Evolutionary conservation across 345 rosid species (phyloP).

Genomic region (Dipteronia dyeriana): DNA sequence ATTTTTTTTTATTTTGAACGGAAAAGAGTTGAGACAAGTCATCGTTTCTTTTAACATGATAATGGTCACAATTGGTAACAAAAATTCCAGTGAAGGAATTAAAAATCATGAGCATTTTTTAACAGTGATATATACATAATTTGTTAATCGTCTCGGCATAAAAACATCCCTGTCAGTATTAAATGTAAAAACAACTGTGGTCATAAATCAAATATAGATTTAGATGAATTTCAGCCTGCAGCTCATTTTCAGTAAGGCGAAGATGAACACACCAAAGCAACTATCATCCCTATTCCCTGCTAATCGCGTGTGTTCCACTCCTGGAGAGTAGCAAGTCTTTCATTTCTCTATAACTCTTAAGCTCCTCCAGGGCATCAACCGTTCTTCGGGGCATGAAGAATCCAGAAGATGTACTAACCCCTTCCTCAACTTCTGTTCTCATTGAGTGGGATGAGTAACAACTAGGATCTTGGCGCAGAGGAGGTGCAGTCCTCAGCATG

Average conservation of each 20-base stretch:
- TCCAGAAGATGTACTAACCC: slow-evolving; percentile 60
- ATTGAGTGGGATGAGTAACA: slow-evolving; percentile 54
- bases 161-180: not conserved
- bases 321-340: slow-evolving; percentile 76
- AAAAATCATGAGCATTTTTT: not conserved
- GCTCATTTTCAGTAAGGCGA: not conserved
- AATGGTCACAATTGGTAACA: not conserved
- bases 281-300: slow-evolving; percentile 34
- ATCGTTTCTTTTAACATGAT: not conserved
- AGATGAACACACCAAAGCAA: not conserved
- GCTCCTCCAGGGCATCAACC: slow-evolving; percentile 83
- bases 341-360: slow-evolving; percentile 73
- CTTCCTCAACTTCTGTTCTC: slow-evolving; percentile 51
- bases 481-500: slow-evolving; percentile 78
- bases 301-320: slow-evolving; percentile 56
- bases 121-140: slow-evolving; percentile 11
- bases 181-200: not conserved
- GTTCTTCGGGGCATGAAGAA: slow-evolving; percentile 68
- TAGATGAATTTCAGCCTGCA: not conserved
- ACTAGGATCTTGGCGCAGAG: slow-evolving; percentile 73
- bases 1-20: too few species aligned
- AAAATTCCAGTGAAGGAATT: not conserved
- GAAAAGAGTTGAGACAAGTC: not conserved
- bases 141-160: slow-evolving; percentile 11
- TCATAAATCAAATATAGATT: not conserved